Base-by-base conservation (phyloP, 148 eudicot species). In the Pouteria glomerata region DNA sequence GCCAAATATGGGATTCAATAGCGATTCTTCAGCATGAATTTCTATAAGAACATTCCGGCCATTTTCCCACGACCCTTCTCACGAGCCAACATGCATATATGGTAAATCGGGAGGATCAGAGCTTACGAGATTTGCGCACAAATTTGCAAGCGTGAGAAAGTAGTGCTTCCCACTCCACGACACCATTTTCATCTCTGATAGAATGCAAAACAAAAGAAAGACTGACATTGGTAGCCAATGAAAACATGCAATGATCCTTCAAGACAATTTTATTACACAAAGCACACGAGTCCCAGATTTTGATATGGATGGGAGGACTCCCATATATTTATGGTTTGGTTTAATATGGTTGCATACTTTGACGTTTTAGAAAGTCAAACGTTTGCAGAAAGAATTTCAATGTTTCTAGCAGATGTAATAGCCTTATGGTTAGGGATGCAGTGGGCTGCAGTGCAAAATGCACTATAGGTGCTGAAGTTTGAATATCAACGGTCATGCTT, bases 91-190 rank as follows among this genome's bases (percentile, higher is more conserved):
- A 57, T 61, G 81, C 61, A 88, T 57, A 51, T 69, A 73, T 1
- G 91, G 93, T 68, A 88, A 74, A n/a, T 78, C 66, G 24, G 98
- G 98, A 58, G 87, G 91, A 59, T 86, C 68, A 62, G 66, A 56
- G 77, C 83, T 88, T 34, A 90, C 73, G 74, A 88, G 74, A 81
- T 92, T 90, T 0, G 83, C 91, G 96, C 98, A 92, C 72, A 90
- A 73, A 78, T 90, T 92, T 10, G 96, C 98, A 48, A 90, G 73
- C 56, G 82, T 78, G 55, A 92, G 63, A 67, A 88, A 85, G 79
- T 76, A 90, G 51, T 76, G 56, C 47, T 83, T 74, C 26, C 76
- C 89, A 76, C 76, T 81, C 96, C 98, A 92, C 21, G 14, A 44
- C 16, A 80, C 82, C 78, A 79, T 75, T 78, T 85, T 85, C 80